These are phyloP conservation scores for Logfia minima DNA, from an alignment of 129 eudicot species.

Conservation along the genomic window DNA sequence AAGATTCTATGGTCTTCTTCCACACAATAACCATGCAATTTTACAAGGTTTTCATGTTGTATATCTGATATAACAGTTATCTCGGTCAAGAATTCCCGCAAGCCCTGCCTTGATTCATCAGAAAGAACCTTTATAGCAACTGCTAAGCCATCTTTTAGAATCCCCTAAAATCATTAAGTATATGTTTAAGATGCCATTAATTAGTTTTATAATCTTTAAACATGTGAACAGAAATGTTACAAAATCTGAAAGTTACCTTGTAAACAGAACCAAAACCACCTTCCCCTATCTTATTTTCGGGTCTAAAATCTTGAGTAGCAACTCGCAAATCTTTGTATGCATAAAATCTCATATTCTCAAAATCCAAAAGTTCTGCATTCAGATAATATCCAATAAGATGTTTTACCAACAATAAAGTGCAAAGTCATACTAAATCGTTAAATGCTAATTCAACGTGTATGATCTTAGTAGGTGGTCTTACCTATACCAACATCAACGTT, in stretches of 20 bases:
- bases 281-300: slow-evolving; percentile 66
- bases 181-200: slow-evolving; percentile 12
- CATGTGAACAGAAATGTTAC: background rate
- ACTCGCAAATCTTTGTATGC: slow-evolving; percentile 57
- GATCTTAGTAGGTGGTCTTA: slow-evolving; percentile 13
- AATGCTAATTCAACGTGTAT: background rate
- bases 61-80: slow-evolving; percentile 58
- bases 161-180: slow-evolving; percentile 49
- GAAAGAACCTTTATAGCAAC: slow-evolving; percentile 83
- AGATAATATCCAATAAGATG: slow-evolving; percentile 20
- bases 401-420: background rate
- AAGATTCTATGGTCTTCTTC: slow-evolving; percentile 68
- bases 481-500: slow-evolving; percentile 28
- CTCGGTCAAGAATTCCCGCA: slow-evolving; percentile 71
- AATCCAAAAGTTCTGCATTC: slow-evolving; percentile 59
- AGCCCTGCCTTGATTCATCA: slow-evolving; percentile 75
- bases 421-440: background rate
- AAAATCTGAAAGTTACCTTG: slow-evolving; percentile 50
- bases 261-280: slow-evolving; percentile 93
- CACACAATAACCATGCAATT: slow-evolving; percentile 79
- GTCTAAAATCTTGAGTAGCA: slow-evolving; percentile 62
- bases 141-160: slow-evolving; percentile 59
- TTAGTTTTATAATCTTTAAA: slow-evolving; percentile 13
- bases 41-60: slow-evolving; percentile 82
- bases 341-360: slow-evolving; percentile 49